Conservation (phyloP, 371 early-diverging fungal species). For the Apophysomyces sp. region DNA sequence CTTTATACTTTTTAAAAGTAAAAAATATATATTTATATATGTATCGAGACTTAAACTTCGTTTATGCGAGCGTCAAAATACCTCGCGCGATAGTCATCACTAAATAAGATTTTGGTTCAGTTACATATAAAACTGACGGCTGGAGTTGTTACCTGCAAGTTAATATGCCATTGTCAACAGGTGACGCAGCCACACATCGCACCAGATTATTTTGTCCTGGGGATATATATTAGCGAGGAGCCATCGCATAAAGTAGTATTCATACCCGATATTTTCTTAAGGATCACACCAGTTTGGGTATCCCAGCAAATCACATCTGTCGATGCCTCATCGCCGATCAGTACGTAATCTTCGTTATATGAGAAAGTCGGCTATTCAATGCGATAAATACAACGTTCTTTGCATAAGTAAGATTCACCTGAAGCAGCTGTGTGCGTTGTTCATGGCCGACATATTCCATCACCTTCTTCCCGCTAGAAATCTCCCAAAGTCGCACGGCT, state of each 20-base stretch:
- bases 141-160: conserved; percentile 45
- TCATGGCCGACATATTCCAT: conserved; percentile 71
- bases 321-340: conserved; percentile 73
- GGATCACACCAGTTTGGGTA: conserved; percentile 55
- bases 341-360: conserved; percentile 76
- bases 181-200: conserved; percentile 43
- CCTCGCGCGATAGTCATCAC: conserved; percentile 53
- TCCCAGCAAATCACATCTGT: conserved; percentile 68
- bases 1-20: neutral
- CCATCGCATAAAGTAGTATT: neutral
- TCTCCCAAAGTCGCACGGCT: conserved; percentile 79
- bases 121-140: neutral
- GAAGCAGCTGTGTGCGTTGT: conserved; percentile 43
- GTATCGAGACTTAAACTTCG: neutral
- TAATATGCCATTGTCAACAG: conserved; percentile 46
- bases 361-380: conserved; percentile 57
- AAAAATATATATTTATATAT: neutral
- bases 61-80: conserved; percentile 24
- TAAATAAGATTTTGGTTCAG: neutral
- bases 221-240: neutral
- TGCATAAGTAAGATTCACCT: conserved; percentile 26
- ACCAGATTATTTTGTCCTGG: conserved; percentile 47
- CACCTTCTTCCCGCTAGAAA: conserved; percentile 66
- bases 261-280: conserved; percentile 43
- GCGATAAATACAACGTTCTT: neutral